Evolutionary conservation across 768 basidiomycete genomes (phyloP).

Genomic region (Mycena olivaceomarginata): DNA sequence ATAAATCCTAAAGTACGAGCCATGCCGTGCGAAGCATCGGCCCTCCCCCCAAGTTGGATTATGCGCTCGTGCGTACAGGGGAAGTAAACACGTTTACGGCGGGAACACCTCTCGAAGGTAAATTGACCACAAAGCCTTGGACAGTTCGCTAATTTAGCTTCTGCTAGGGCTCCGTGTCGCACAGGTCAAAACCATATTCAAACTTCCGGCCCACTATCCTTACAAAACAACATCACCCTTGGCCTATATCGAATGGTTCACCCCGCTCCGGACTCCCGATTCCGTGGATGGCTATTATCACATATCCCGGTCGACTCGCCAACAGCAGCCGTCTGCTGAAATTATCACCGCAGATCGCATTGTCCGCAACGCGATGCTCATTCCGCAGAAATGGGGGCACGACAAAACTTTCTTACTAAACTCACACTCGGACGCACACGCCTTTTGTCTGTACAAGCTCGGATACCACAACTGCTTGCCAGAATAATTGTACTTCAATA

Average conservation of each 20-base stretch:
- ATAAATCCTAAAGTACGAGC: too few species aligned
- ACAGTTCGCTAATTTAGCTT: not conserved
- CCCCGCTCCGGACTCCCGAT: not conserved
- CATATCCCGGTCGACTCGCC: not conserved
- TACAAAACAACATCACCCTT: not conserved
- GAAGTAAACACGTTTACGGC: not conserved
- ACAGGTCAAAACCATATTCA: not conserved
- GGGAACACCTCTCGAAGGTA: not conserved
- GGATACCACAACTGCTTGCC: not conserved
- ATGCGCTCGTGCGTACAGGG: not conserved
- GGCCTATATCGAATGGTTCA: conserved; percentile 4
- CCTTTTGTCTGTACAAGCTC: conserved; percentile 42
- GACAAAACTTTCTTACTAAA: conserved; percentile 35
- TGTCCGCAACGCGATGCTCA: conserved; percentile 32
- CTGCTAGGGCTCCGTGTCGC: not conserved
- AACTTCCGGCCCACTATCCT: not conserved
- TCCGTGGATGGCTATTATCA: not conserved
- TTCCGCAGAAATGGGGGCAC: conserved; percentile 22
- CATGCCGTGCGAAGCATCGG: too few species aligned
- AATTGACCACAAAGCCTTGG: not conserved
- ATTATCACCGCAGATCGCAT: conserved; percentile 39
- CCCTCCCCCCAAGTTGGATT: too few species aligned
- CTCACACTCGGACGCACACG: conserved; percentile 40
- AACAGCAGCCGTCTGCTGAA: conserved; percentile 37
- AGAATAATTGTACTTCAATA: not conserved